Evolutionary conservation across 305 asterid genomes (phyloP).

Genomic region (Fraxinus platypoda): DNA sequence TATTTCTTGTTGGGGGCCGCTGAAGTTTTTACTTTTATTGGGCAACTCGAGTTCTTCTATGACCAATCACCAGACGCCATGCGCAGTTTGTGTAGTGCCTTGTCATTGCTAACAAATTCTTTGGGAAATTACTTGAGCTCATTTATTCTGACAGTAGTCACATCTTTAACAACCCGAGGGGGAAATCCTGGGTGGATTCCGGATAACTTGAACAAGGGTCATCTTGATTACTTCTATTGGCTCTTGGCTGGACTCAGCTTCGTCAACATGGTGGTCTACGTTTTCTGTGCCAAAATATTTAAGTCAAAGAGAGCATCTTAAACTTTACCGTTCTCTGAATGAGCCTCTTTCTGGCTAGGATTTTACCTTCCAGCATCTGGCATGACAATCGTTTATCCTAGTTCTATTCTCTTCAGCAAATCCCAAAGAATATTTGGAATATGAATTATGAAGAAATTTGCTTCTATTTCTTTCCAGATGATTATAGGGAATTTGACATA

Average conservation of each 20-base stretch:
- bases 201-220: conserved; percentile 81
- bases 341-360: not conserved
- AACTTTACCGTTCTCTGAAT: not conserved
- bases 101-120: conserved; percentile 63
- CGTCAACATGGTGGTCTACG: conserved; percentile 61
- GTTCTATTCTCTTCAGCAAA: not conserved
- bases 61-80: conserved; percentile 93
- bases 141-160: conserved; percentile 72
- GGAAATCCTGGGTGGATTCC: conserved; percentile 88
- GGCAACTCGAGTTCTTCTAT: conserved; percentile 84
- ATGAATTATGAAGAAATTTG: not conserved
- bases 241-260: conserved; percentile 80
- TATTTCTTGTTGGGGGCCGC: conserved; percentile 85
- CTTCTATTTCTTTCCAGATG: not conserved
- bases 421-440: not conserved
- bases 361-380: not conserved
- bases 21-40: conserved; percentile 74
- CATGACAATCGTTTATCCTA: not conserved
- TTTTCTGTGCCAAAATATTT: conserved; percentile 67
- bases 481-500: not conserved
- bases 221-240: conserved; percentile 84
- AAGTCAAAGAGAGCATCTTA: conserved; percentile 69
- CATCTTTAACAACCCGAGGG: conserved; percentile 61
- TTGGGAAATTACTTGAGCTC: conserved; percentile 87
- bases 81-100: conserved; percentile 87